Evolutionary conservation across 805 yeast genomes (phyloP), one percentile per base, ranked within the genome.

Genomic region (Candida pseudoglaebosa): DNA sequence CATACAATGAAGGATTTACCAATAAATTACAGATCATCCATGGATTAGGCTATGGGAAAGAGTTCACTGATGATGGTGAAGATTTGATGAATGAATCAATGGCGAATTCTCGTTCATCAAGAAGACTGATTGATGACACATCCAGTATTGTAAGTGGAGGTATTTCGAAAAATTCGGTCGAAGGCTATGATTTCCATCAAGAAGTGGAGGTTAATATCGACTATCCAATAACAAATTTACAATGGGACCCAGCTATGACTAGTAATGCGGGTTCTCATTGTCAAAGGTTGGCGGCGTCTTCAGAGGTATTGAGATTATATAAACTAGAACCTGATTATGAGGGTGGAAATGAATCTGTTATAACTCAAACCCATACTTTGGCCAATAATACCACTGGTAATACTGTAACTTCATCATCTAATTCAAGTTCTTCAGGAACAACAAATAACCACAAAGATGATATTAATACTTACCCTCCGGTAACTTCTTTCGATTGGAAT

Each of bases 401-500:
- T 24, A 37, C 48, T 7, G 39, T 48, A 9, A 40, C 40, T 2
- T 40, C 46, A 8, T 24, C 42, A 10, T 42, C 36, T 9, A 31
- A 18, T 5, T 20, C 30, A 6, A 36, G 19, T 28, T 34, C 41
- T n/a, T 28, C 32, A 14, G 28, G 28, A 60, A 13, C 57, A 33
- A 32, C 32, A 12, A 39, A 40, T 17, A 33, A 28, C 6, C 21
- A 29, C 48, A 50, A 15, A 6, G 73, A 70, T 37, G 70, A 71
- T 46, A 49, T 63, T 39, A 68, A 70, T 52, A 73, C 73, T 15
- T 67, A 81, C 36, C 95, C 99, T 1, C 99, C 99, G 4, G 73
- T 93, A 37, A 90, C 98, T 0, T 81, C 95, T 2, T 87, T 93
- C 51, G 96, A 93, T 62, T 93, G 99, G 97, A 88, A 85, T 64